Conservation (phyloP, 208 protist genomes). For the Porcisia hertigi region DNA sequence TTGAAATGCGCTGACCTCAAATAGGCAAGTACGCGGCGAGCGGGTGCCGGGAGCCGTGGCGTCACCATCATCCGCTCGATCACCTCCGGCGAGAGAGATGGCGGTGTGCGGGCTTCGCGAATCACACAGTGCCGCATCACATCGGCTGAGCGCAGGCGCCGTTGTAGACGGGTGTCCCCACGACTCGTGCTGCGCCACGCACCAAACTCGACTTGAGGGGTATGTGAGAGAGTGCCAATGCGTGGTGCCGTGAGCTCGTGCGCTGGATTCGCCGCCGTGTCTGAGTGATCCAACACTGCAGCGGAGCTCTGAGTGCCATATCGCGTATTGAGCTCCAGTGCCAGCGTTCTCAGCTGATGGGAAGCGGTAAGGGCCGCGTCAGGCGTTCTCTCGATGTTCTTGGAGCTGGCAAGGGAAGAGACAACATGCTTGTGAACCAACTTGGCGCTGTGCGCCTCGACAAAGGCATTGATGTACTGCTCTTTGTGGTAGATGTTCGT, state of each 20-base stretch:
- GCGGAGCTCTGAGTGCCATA: constrained; percentile 1
- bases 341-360: constrained; percentile 8
- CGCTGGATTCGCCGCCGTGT: not conserved
- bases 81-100: constrained; percentile 25
- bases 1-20: constrained; percentile 7
- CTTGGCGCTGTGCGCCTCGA: constrained; percentile 54
- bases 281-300: not conserved
- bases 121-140: constrained; percentile 38
- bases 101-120: constrained; percentile 40
- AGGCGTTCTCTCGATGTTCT: not conserved
- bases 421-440: constrained; percentile 21
- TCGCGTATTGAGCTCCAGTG: constrained; percentile 19
- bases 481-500: constrained; percentile 59
- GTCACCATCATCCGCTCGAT: constrained; percentile 20
- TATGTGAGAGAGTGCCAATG: not conserved
- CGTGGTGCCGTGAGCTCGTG: not conserved
- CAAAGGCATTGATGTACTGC: constrained; percentile 72
- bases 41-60: not conserved
- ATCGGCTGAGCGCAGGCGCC: constrained; percentile 11
- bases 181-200: constrained; percentile 28
- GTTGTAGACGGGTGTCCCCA: not conserved
- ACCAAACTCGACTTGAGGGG: constrained; percentile 24
- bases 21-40: not conserved
- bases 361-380: not conserved
- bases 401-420: not conserved